These are phyloP conservation scores for Betula pendula DNA, from an alignment of 306 rosid genomes.

Conservation along the genomic window DNA sequence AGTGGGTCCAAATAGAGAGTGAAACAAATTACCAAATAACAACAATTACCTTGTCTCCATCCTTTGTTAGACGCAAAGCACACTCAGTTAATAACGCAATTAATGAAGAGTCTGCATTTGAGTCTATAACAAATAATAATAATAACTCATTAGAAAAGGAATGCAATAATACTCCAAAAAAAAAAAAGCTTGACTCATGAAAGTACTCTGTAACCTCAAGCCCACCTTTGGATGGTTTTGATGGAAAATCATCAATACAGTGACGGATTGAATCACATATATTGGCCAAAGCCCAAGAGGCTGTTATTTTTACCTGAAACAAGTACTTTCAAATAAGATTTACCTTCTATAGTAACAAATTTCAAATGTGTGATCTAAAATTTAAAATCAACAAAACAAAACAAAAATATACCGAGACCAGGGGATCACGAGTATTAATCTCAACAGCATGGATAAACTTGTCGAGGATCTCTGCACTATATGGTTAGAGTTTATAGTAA, in stretches of 20 bases:
- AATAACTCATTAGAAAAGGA: conserved; percentile 4
- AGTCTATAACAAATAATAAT: conserved; percentile 39
- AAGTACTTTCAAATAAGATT: conserved; percentile 12
- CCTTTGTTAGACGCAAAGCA: conserved; percentile 74
- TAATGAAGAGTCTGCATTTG: conserved; percentile 41
- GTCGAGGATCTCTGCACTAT: conserved; percentile 82
- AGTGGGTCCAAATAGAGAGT: neutral
- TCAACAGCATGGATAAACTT: conserved; percentile 79
- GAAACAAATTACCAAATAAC: neutral
- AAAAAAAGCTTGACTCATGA: conserved; percentile 15
- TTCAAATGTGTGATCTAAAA: neutral
- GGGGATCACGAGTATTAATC: conserved; percentile 65
- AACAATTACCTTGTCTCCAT: conserved; percentile 82
- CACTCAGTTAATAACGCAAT: conserved; percentile 63
- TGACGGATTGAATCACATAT: conserved; percentile 77
- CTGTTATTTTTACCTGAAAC: conserved; percentile 80
- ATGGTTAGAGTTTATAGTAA: conserved; percentile 33
- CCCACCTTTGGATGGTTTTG: conserved; percentile 55
- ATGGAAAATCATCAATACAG: conserved; percentile 43
- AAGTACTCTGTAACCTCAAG: conserved; percentile 17
- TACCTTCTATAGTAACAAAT: conserved; percentile 17
- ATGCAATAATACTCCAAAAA: conserved; percentile 11
- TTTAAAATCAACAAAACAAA: neutral
- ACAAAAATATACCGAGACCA: conserved; percentile 57
- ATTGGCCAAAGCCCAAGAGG: conserved; percentile 98